Base-by-base conservation (phyloP, 2,329 filamentous ascomycete species). In the Aspergillus jensenii region DNA sequence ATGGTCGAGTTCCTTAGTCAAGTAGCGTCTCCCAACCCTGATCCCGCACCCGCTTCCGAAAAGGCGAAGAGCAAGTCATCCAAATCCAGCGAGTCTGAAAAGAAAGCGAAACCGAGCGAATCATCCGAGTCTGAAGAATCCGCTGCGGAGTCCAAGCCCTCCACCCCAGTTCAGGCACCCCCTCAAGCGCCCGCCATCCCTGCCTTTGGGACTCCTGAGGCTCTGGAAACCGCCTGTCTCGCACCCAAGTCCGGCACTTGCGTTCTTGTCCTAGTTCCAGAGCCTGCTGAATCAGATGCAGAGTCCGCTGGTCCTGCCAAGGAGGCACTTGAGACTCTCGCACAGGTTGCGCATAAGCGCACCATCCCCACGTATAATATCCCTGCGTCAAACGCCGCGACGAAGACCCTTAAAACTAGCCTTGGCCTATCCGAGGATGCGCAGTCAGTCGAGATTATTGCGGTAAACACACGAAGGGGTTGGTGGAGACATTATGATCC, bases 1-100 rank as follows among this genome's bases (percentile, higher is more conserved):
- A 89, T 99, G 75, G 80, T 93, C 59, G 81, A 87, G 41, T 99
- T 98, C 78, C 81, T 99, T 44, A 89, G 88, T 2, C 88, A 96
- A 74, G 87, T 83, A 33, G 90, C 88, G 1, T 73, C 85, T 46
- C 92, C 93, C 1, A 96, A 96, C 75, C 87, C 89, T 1, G 90
- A 93, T 63, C 87, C 89, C 17, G 83, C 86, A 19, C 81, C 85
- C 0, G 68, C 73, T 27, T 80, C 85, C 0, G 68, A 74, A 33
- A 65, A 67, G 23, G 52, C 68, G 5, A 59, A 65, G 33, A 65
- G 71, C 43, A 79, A 80, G 59, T 66, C 79, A 37, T 52, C 68
- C 45, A 75, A 74, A 79, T 83, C 60, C 2, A 33, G 25, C 41
- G 12, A 41, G 78, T 78, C 7, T 51, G 74, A 74, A 5, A 75